phyloP scores from a whole-genome alignment of 169 alveolate genomes.

The Amoebophrya sp. region DNA sequence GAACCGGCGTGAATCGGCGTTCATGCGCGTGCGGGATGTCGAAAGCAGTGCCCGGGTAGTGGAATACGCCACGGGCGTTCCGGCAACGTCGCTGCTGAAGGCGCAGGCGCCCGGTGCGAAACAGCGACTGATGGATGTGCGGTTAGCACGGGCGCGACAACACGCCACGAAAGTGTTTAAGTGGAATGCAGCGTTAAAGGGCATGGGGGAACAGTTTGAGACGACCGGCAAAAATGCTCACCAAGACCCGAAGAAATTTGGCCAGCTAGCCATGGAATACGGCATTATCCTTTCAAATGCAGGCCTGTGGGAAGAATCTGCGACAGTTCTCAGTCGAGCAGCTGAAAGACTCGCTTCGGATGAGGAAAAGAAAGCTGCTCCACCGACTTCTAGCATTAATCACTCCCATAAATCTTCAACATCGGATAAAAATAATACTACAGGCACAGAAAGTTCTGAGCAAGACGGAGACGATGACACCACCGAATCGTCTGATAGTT shows the following conservation, averaged over 20 bases:
- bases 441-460: too few relatives aligned
- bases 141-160: neutral
- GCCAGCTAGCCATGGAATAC: neutral
- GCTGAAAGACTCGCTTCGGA: neutral
- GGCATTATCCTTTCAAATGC: neutral
- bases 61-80: neutral
- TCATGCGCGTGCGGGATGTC: neutral
- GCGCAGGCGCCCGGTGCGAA: neutral
- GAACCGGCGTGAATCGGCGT: neutral
- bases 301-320: conserved; percentile 30
- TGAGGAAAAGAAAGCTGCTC: neutral
- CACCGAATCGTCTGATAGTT: too few relatives aligned
- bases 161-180: neutral
- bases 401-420: too few relatives aligned
- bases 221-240: neutral
- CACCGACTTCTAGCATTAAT: neutral
- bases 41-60: neutral
- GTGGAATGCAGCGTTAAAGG: conserved; percentile 36
- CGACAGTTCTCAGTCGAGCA: neutral
- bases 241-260: neutral
- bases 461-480: too few relatives aligned
- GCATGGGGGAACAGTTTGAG: neutral
- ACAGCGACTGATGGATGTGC: neutral
- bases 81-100: neutral
- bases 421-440: too few relatives aligned